phyloP scores from a whole-genome alignment of 306 rosid genomes.

The Sechiopsis laciniata region DNA sequence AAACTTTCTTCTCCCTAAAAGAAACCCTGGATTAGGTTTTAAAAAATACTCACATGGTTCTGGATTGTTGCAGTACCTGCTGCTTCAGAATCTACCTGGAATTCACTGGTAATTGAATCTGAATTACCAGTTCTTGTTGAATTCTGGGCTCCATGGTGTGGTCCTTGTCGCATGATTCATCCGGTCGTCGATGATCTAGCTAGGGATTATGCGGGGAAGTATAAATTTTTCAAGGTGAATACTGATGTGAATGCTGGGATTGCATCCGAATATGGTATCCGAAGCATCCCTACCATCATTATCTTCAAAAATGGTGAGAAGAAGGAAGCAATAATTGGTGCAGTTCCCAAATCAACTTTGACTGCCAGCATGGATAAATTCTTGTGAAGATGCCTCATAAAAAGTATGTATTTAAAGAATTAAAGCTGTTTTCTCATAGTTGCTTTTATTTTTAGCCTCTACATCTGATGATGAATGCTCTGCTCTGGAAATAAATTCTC shows the following conservation, averaged over 20 bases:
- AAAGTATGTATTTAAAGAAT: constrained; percentile 14
- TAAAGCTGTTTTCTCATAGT: background rate
- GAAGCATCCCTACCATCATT: constrained; percentile 84
- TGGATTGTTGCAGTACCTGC: constrained; percentile 63
- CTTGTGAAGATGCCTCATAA: constrained; percentile 46
- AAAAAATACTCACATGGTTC: too few species aligned
- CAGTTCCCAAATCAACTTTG: constrained; percentile 59
- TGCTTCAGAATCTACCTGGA: constrained; percentile 58
- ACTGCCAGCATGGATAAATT: constrained; percentile 72
- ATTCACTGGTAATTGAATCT: constrained; percentile 56
- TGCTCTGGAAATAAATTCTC: too few species aligned
- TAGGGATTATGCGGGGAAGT: constrained; percentile 57
- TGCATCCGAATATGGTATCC: constrained; percentile 71
- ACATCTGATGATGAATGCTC: too few species aligned
- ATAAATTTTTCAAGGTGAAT: constrained; percentile 79
- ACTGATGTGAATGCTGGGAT: constrained; percentile 59
- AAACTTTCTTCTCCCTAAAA: too few species aligned
- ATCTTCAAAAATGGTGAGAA: constrained; percentile 79
- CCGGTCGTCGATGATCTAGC: constrained; percentile 73
- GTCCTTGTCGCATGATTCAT: constrained; percentile 97
- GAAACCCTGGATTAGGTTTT: too few species aligned
- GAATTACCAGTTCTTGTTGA: constrained; percentile 68
- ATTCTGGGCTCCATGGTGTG: constrained; percentile 99
- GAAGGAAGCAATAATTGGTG: constrained; percentile 77
- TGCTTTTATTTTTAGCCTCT: background rate